Conservation (phyloP, 2,329 filamentous ascomycete species). For the Monosporascus cannonballus region DNA sequence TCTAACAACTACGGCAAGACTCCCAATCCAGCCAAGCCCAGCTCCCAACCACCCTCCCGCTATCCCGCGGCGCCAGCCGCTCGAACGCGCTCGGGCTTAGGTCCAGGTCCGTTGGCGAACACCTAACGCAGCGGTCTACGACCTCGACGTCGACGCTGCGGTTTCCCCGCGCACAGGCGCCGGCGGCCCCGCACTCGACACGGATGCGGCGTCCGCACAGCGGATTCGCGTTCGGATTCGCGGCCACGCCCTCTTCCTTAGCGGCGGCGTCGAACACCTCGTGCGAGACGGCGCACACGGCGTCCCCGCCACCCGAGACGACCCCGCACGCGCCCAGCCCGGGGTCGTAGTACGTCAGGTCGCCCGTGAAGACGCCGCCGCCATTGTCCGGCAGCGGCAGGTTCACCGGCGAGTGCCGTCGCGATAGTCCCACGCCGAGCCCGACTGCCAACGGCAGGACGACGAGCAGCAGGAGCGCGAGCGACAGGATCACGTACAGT, state of each 20-base stretch:
- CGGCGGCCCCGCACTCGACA: constrained; percentile 41
- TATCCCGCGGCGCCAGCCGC: constrained; percentile 35
- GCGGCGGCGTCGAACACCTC: constrained; percentile 57
- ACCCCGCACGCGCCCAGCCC: constrained; percentile 64
- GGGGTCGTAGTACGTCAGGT: constrained; percentile 64
- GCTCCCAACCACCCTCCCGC: constrained; percentile 30
- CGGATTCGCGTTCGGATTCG: constrained; percentile 58
- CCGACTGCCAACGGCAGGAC: constrained; percentile 18
- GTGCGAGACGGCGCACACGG: constrained; percentile 62
- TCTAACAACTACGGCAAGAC: too few species aligned
- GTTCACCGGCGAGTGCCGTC: constrained; percentile 5
- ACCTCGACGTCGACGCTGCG: constrained; percentile 50
- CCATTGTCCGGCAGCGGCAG: constrained; percentile 15
- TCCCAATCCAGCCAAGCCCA: constrained; percentile 31
- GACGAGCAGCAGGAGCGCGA: constrained; percentile 15
- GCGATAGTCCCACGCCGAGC: constrained; percentile 20
- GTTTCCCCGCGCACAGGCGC: constrained; percentile 33
- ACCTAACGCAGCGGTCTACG: constrained; percentile 59
- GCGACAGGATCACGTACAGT: constrained; percentile 15
- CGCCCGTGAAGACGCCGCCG: constrained; percentile 43
- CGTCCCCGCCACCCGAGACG: constrained; percentile 44
- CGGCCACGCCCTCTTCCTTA: constrained; percentile 27
- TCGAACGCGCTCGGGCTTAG: constrained; percentile 41
- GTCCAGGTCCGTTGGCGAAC: constrained; percentile 41
- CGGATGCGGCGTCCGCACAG: constrained; percentile 64